A percentile compares a stretch with the other conserved stretches of the same genome.
phyloP scores from a whole-genome alignment of 768 basidiomycete genomes.

The Leucocoprinus leucothites region DNA sequence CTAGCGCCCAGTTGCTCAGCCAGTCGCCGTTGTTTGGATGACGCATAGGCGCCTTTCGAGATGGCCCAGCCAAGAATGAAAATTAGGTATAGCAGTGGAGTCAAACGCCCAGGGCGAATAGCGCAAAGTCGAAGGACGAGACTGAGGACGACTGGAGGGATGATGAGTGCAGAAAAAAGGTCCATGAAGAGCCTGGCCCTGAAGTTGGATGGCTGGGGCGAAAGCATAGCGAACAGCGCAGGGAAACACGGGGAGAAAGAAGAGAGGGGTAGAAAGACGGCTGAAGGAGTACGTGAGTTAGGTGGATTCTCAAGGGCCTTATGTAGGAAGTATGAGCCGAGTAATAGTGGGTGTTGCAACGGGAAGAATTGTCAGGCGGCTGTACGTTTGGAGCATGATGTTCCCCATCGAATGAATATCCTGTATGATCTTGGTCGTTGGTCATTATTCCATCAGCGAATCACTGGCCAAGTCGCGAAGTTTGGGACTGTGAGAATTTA shows the following conservation, averaged over 20 bases:
- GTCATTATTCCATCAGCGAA: neutral
- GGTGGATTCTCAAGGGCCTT: neutral
- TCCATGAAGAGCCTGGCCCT: slow-evolving; percentile 14
- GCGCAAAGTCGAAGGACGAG: slow-evolving; percentile 24
- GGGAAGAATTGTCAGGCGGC: slow-evolving; percentile 10
- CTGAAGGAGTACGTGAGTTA: neutral
- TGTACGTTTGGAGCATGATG: slow-evolving; percentile 10
- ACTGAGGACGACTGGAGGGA: slow-evolving; percentile 10
- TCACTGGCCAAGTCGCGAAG: neutral
- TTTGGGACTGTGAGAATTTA: neutral
- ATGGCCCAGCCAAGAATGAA: slow-evolving; percentile 41
- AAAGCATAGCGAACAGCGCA: neutral
- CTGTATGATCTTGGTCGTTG: too few species aligned
- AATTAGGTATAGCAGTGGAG: slow-evolving; percentile 33
- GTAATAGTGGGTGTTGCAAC: slow-evolving; percentile 1
- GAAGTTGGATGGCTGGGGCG: slow-evolving; percentile 13
- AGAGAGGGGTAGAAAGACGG: neutral
- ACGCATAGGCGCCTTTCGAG: slow-evolving; percentile 29
- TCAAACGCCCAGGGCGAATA: slow-evolving; percentile 31
- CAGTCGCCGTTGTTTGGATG: slow-evolving; percentile 36
- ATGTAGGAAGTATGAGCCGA: slow-evolving; percentile 5
- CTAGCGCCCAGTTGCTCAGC: slow-evolving; percentile 48
- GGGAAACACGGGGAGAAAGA: neutral
- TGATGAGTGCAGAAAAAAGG: slow-evolving; percentile 8
- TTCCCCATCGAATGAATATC: slow-evolving; percentile 5